Evolutionary conservation across 2,329 filamentous ascomycete species (phyloP).

Genomic region (Aschersonia sp.): DNA sequence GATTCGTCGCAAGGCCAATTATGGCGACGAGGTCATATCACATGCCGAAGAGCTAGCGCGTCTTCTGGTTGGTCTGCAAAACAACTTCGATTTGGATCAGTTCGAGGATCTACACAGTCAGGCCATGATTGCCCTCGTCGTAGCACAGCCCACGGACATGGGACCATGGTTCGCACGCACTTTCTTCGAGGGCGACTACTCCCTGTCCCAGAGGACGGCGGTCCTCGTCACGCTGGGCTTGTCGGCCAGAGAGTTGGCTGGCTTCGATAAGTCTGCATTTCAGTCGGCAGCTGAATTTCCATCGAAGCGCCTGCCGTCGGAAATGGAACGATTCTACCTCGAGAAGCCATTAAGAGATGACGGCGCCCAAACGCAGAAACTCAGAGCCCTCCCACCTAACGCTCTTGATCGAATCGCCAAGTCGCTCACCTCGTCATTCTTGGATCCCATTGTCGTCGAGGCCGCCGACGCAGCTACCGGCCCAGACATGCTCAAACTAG

Average conservation of each 20-base stretch:
- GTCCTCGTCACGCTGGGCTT: slow-evolving; percentile 74
- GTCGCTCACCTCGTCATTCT: slow-evolving; percentile 54
- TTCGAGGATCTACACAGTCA: slow-evolving; percentile 67
- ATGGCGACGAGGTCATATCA: slow-evolving; percentile 76
- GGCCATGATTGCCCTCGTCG: slow-evolving; percentile 66
- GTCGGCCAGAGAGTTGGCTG: slow-evolving; percentile 70
- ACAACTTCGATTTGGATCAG: slow-evolving; percentile 67
- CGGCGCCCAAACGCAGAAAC: slow-evolving; percentile 12
- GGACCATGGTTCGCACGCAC: slow-evolving; percentile 72
- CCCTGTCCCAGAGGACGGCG: slow-evolving; percentile 67
- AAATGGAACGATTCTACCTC: slow-evolving; percentile 59
- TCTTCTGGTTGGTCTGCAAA: slow-evolving; percentile 64
- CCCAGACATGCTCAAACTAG: slow-evolving; percentile 74
- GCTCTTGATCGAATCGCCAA: slow-evolving; percentile 56
- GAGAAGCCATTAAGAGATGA: slow-evolving; percentile 3
- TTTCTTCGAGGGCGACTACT: slow-evolving; percentile 88
- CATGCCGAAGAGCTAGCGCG: slow-evolving; percentile 71
- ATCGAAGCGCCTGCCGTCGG: slow-evolving; percentile 62
- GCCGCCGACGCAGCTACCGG: slow-evolving; percentile 71
- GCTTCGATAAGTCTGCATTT: slow-evolving; percentile 47
- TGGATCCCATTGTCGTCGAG: slow-evolving; percentile 67
- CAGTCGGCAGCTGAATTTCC: slow-evolving; percentile 48
- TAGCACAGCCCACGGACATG: slow-evolving; percentile 63
- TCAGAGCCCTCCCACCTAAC: slow-evolving; percentile 38
- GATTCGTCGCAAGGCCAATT: slow-evolving; percentile 77